Evolutionary conservation across 2,329 filamentous ascomycete species (phyloP), one percentile per base, ranked within the genome.

Genomic region (Didymella segeticola): DNA sequence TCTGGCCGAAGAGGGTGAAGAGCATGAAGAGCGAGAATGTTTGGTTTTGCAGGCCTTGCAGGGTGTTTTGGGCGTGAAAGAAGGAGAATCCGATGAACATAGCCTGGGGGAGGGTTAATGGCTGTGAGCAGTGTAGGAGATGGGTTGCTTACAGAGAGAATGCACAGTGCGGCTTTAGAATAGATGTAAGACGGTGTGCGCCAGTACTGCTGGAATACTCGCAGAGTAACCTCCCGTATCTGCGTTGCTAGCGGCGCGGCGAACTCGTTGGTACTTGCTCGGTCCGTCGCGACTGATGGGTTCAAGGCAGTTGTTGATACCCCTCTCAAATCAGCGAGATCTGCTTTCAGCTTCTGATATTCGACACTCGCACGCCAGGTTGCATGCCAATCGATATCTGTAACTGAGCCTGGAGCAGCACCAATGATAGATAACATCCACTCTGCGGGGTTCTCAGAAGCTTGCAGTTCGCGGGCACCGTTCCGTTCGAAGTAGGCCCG

Each of bases 201-300:
- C 91, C 92, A 96, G 82, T 95, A 96, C 73, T 96, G 91, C 70
- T 93, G 85, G 80, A 95, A 95, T 22, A 95, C 89, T 67, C 92
- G 90, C 61, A 83, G 73, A 15, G 85, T 82, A 50, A 91, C 89
- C 68, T 87, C 82, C 50, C 76, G 78, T 33, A 93, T 78, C 74
- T 96, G 92, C 7, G 79, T 68, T 31, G 62, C 67, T 70, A 96
- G 91, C 0, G 89, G 85, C 5, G 90, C 89, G 3, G 92, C 92
- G 57, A 96, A 96, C 72, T 96, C 90, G 57, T 85, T 83, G 75
- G 87, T 90, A 60, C 79, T 79, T 12, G 83, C 79, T 20, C 85
- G 80, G 50, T 85, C 79, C 46, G 57, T 26, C 60, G 77, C 25
- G 70, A 68, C 50, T 75, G 73, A 2, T 74, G 50, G 71, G 72